Percentiles rank a stretch among this genome's conserved stretches.
phyloP scores from a whole-genome alignment of 352 stramenopile species.

The Discostella stelligera region DNA sequence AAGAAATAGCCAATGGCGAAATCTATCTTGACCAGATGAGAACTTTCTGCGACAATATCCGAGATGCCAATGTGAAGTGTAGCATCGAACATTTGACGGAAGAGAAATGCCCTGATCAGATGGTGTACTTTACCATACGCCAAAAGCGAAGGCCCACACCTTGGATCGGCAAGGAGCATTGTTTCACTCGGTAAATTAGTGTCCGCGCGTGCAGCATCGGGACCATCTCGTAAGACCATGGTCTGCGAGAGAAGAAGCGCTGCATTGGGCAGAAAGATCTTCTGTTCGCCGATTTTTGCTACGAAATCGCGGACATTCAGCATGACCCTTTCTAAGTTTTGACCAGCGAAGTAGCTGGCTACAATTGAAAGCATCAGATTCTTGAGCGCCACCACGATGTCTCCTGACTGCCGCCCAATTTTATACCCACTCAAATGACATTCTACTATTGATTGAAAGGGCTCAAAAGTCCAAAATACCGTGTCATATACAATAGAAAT shows the following conservation, averaged over 20 bases:
- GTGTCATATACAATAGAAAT: slow-evolving; percentile 4
- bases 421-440: slow-evolving; percentile 21
- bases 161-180: not conserved
- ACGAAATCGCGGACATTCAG: slow-evolving; percentile 14
- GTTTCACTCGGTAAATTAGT: not conserved
- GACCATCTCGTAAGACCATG: not conserved
- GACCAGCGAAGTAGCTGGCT: slow-evolving; percentile 12
- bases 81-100: not conserved
- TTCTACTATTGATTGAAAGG: slow-evolving; percentile 32
- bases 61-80: not conserved
- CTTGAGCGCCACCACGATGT: slow-evolving; percentile 2
- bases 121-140: not conserved
- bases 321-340: slow-evolving; percentile 3
- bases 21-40: not conserved
- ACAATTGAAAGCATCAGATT: slow-evolving; percentile 17
- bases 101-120: not conserved
- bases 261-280: not conserved
- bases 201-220: not conserved
- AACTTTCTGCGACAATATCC: slow-evolving; percentile 6
- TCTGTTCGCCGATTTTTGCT: not conserved
- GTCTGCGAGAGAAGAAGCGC: not conserved
- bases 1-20: slow-evolving; percentile 11
- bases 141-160: not conserved
- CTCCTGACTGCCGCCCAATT: slow-evolving; percentile 14
- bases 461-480: slow-evolving; percentile 20